Evolutionary conservation across 352 stramenopile genomes (phyloP), one percentile per base, ranked within the genome.

Genomic region (Poterioochromonas sp.): DNA sequence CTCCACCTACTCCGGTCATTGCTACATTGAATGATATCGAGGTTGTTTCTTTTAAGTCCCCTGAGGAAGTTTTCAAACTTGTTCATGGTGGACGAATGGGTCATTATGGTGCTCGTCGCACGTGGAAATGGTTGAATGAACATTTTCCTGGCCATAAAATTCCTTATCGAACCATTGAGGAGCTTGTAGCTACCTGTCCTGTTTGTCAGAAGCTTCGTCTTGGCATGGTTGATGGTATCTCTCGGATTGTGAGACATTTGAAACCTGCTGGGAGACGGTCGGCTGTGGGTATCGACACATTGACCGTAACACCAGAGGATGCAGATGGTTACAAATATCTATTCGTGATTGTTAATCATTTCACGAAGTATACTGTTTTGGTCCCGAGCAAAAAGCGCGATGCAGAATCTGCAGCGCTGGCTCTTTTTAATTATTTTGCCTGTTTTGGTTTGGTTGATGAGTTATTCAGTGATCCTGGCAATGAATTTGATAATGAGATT

Each of bases 131-230:
- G 8, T 35, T 76, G 65, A 76, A 76, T 29, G 20, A 58, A 29
- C 65, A n/a, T 29, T 76, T 76, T 29, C 65, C 65, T 49, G 65
- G 65, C 39, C 65, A 76, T 29, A n/a, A n/a, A 35, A 76, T 76
- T n/a, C 20, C 65, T 8, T 76, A 58, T 58, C 65, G 65, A 18
- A 20, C 43, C 20, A 29, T 76, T 29, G 65, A 49, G 39, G 65
- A 70, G 18, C 18, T 70, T 12, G 47, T 58, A 15, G 15, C 47
- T 26, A 58, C 15, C 15, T 58, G 47, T 58, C 15, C 47, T 29
- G 37, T 70, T 32, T 77, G 70, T 37, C 70, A 77, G 41, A 77
- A 77, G 70, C 2, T 29, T 29, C 11, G 70, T 11, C 20, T 18
- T 11, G 70, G 43, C 5, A 77, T 68, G 70, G 35, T 34, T 29